These are phyloP conservation scores for Stentor coeruleus DNA, from an alignment of 73 alveolate genomes.

Conservation along the genomic window DNA sequence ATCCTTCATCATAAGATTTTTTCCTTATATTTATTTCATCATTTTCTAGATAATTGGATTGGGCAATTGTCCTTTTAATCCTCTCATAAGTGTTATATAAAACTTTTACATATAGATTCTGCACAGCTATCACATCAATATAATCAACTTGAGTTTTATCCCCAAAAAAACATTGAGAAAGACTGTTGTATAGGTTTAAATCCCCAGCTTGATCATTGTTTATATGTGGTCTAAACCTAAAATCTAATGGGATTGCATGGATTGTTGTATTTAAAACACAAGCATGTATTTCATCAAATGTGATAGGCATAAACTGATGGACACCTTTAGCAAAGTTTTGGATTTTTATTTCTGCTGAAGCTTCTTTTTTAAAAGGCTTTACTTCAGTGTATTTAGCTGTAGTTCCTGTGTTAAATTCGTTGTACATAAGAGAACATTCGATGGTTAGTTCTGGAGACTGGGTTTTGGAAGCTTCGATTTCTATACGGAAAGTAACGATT, in stretches of 20 bases:
- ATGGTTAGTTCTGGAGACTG: slow-evolving; percentile 33
- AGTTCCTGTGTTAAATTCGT: background rate
- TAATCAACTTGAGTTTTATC: background rate
- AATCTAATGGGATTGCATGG: slow-evolving; percentile 37
- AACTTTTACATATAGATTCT: too few relatives aligned
- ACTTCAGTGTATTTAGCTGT: background rate
- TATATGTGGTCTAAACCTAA: slow-evolving; percentile 34
- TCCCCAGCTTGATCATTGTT: background rate
- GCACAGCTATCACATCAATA: background rate
- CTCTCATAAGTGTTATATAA: too few relatives aligned
- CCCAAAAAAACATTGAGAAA: background rate
- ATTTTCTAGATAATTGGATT: too few relatives aligned
- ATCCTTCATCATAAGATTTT: too few relatives aligned
- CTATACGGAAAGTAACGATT: background rate
- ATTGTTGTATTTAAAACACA: slow-evolving; percentile 32
- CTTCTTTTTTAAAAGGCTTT: slow-evolving; percentile 21
- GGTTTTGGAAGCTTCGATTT: slow-evolving; percentile 23
- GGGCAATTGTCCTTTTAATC: too few relatives aligned
- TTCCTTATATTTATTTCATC: too few relatives aligned
- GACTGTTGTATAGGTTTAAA: background rate
- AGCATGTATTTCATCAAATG: slow-evolving; percentile 40
- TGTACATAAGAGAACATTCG: slow-evolving; percentile 35
- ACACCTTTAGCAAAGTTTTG: slow-evolving; percentile 25
- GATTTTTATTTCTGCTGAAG: slow-evolving; percentile 29
- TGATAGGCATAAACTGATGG: slow-evolving; percentile 43